Percentiles rank a stretch among this genome's conserved stretches.
phyloP scores from a whole-genome alignment of 305 asterid species.

The Euphrasia arctica region DNA sequence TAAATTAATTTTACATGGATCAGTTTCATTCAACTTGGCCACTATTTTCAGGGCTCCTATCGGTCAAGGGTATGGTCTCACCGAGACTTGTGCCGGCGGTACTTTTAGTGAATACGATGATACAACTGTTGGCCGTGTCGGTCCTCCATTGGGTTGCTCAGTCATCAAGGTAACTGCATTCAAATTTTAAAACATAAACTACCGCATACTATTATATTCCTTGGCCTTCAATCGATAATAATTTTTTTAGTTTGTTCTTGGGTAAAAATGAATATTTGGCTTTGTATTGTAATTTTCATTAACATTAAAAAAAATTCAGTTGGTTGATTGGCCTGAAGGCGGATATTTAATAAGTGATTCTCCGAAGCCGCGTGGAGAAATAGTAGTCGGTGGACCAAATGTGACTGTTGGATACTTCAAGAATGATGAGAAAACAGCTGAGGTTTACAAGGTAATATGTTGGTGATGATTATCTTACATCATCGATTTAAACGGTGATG shows the following conservation, averaged over 20 bases:
- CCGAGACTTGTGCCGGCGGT: conserved; percentile 99
- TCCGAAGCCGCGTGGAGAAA: conserved; percentile 93
- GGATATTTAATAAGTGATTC: conserved; percentile 74
- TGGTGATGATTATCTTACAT: neutral
- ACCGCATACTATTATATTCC: neutral
- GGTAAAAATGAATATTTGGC: neutral
- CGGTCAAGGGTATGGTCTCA: conserved; percentile 98
- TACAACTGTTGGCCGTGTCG: conserved; percentile 96
- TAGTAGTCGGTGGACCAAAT: conserved; percentile 91
- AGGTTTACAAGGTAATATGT: conserved; percentile 76
- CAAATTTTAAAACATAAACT: neutral
- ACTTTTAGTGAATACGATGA: conserved; percentile 93
- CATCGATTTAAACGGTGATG: neutral
- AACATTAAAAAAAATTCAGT: conserved; percentile 39
- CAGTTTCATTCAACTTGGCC: conserved; percentile 12
- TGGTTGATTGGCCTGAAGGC: conserved; percentile 96
- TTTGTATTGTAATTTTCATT: neutral
- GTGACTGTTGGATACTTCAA: conserved; percentile 94
- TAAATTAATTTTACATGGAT: conserved; percentile 10
- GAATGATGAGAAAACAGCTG: conserved; percentile 76
- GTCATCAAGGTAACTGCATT: conserved; percentile 59
- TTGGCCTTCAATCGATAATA: neutral
- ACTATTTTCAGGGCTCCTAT: conserved; percentile 73
- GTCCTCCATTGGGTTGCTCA: conserved; percentile 93
- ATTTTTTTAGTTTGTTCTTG: neutral